Evolutionary conservation across 2,329 filamentous ascomycete genomes (phyloP), one percentile per base, ranked within the genome.

Genomic region (Dendryphion nanum): DNA sequence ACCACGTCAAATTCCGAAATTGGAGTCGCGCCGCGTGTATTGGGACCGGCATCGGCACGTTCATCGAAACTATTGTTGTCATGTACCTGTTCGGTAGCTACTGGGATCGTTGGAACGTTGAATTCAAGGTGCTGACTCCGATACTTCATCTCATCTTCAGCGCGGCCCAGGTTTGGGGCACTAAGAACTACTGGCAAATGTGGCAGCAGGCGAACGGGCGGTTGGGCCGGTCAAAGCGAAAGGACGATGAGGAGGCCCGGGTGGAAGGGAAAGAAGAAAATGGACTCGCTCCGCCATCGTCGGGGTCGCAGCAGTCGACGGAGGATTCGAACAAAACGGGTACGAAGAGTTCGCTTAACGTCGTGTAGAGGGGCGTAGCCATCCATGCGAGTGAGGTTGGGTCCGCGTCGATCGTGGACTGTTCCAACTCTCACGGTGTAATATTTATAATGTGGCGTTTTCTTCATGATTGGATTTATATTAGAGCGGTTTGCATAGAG

Each of bases 11-110:
- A 26, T 8, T 26, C 23, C 23, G 23, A n/a, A 26, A 26, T 26
- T 26, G 23, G 23, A 26, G n/a, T 40, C 47, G 57, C 14, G 31
- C 59, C 0, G 62, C 66, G 0, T 62, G 55, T 19, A 47, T 69
- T 33, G 62, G 63, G 0, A 72, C 68, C 0, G 50, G 69, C 4
- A 46, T 44, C 0, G 68, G 69, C 0, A 73, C 70, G 0, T 40
- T 58, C 1, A 50, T 57, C 15, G 71, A 73, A 42, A 73, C 71
- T 0, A 52, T 69, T 2, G 57, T 70, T 14, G 68, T 68, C 1
- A 70, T 73, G 62, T 70, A 57, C 26, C 54, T 74, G 0, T 73
- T 72, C 41, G 70, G 68, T 3, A 63, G 46, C 31, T 42, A 70
- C 2, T 74, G 69, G 70, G 18, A 53, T 20, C 45, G 58, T 1